Percentiles rank a stretch among this genome's conserved stretches.
These are phyloP conservation scores for Teunomyces gatunensis DNA, from an alignment of 805 yeast genomes.

Conservation along the genomic window DNA sequence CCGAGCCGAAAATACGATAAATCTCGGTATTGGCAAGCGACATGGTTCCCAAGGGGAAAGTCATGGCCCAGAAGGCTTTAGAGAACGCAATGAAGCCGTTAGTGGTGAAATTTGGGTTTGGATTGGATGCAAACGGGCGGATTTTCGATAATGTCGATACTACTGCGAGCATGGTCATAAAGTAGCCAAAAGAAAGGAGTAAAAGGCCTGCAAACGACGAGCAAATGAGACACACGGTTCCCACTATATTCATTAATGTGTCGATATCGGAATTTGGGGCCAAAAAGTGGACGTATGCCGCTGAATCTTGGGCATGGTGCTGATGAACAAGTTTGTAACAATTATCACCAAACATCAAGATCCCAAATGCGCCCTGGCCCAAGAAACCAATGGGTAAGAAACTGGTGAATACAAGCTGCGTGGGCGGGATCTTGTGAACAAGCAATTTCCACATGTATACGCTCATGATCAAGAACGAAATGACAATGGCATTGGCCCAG, in stretches of 20 bases:
- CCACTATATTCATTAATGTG: slow-evolving; percentile 12
- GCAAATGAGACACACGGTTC: slow-evolving; percentile 12
- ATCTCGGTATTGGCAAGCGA: slow-evolving; percentile 56
- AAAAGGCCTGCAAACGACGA: slow-evolving; percentile 33
- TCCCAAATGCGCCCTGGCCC: slow-evolving; percentile 81
- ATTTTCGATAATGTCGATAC: slow-evolving; percentile 42
- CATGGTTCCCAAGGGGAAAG: slow-evolving; percentile 85
- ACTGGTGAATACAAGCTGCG: slow-evolving; percentile 55
- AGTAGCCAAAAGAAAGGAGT: slow-evolving; percentile 58
- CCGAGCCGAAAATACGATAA: slow-evolving; percentile 24
- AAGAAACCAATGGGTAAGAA: slow-evolving; percentile 80
- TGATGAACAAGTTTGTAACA: slow-evolving; percentile 11
- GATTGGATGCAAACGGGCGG: slow-evolving; percentile 30
- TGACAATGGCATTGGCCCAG: slow-evolving; percentile 66
- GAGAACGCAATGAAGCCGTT: slow-evolving; percentile 16
- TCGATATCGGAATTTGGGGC: slow-evolving; percentile 1
- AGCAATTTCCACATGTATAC: slow-evolving; percentile 61
- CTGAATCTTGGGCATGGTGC: neutral
- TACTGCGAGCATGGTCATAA: slow-evolving; percentile 40
- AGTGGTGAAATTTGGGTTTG: slow-evolving; percentile 21
- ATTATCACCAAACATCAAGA: slow-evolving; percentile 53
- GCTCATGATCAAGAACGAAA: slow-evolving; percentile 52
- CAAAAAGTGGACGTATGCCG: slow-evolving; percentile 3
- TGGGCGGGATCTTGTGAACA: slow-evolving; percentile 57
- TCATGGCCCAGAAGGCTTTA: slow-evolving; percentile 65